phyloP scores from a whole-genome alignment of 257 asterid genomes.

The Haberlea rhodopensis region DNA sequence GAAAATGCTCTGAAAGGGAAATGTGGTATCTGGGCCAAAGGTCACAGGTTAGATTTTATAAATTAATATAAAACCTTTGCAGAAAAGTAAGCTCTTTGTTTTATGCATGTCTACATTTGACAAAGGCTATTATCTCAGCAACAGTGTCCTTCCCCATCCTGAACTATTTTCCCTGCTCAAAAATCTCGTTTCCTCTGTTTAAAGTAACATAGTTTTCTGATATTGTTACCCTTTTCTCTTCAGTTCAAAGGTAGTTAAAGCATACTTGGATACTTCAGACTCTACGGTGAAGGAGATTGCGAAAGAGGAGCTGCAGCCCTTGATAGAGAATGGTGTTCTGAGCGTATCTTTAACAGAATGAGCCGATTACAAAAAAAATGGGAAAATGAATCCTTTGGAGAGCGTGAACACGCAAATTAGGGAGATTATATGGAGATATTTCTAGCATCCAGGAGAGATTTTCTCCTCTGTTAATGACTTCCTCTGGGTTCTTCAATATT shows the following conservation, averaged over 20 bases:
- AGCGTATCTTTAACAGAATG: conserved; percentile 41
- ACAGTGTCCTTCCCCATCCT: neutral
- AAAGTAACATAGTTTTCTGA: conserved; percentile 4
- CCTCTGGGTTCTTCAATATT: conserved; percentile 25
- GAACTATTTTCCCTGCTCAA: neutral
- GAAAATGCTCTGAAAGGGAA: conserved; percentile 72
- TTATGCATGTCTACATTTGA: too few species aligned
- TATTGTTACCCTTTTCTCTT: conserved; percentile 9
- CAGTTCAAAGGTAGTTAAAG: conserved; percentile 63
- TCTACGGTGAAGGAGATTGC: conserved; percentile 46
- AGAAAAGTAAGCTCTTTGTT: neutral
- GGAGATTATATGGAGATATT: neutral
- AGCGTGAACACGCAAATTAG: conserved; percentile 3
- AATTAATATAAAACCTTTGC: neutral
- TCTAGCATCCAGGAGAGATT: neutral
- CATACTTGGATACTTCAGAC: conserved; percentile 61
- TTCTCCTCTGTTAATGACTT: neutral
- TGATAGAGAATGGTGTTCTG: conserved; percentile 56
- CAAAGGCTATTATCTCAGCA: too few species aligned
- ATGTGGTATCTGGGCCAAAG: conserved; percentile 65
- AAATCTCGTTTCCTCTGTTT: neutral
- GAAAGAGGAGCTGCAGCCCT: conserved; percentile 63
- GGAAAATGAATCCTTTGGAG: neutral
- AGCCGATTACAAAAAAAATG: conserved; percentile 27
- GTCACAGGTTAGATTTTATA: conserved; percentile 60